These are phyloP conservation scores for Allium fistulosum DNA, from an alignment of 106 monocot species.

Conservation along the genomic window DNA sequence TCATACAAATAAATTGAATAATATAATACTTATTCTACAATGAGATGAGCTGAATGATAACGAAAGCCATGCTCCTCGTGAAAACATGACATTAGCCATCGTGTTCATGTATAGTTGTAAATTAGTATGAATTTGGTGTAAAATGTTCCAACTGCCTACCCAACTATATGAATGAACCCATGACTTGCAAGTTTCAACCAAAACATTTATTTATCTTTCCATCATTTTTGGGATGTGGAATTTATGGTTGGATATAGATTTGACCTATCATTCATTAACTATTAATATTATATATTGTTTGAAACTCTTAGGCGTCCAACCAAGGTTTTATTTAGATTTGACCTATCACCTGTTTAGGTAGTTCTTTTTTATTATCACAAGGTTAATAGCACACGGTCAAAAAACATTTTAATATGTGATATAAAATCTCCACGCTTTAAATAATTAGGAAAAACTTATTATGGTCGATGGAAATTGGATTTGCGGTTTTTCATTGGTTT, in stretches of 20 bases:
- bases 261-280: background rate
- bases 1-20: too few relatives aligned
- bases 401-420: too few relatives aligned
- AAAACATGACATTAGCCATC: background rate
- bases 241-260: background rate
- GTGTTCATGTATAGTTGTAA: background rate
- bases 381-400: too few relatives aligned
- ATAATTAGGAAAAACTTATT: too few relatives aligned
- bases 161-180: background rate
- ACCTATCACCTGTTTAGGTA: too few relatives aligned
- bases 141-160: background rate
- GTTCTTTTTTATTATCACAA: too few relatives aligned
- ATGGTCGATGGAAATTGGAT: too few relatives aligned
- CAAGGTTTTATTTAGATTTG: background rate
- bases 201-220: background rate
- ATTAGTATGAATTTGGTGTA: background rate
- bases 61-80: background rate
- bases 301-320: background rate
- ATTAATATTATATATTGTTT: background rate
- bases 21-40: too few relatives aligned
- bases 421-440: too few relatives aligned
- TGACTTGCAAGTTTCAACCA: background rate
- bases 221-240: background rate
- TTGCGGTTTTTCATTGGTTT: too few relatives aligned
- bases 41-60: background rate